Conservation (phyloP, 768 basidiomycete genomes). For the Coprinopsis cinerea region DNA sequence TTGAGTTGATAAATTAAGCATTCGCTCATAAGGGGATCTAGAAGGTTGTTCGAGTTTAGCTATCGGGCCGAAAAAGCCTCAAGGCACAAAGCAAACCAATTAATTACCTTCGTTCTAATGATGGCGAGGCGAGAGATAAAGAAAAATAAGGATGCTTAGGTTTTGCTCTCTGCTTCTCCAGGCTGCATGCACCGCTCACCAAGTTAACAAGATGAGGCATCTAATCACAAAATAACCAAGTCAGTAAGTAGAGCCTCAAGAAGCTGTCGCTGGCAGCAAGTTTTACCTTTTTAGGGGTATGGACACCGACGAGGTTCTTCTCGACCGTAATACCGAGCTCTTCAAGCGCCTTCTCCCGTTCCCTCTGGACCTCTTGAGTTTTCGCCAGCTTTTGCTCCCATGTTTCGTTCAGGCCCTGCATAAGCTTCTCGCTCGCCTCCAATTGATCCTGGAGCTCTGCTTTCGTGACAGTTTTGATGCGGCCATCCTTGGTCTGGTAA, state of each 20-base stretch:
- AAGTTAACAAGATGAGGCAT: slow-evolving; percentile 93
- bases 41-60: slow-evolving; percentile 11
- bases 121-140: slow-evolving; percentile 3
- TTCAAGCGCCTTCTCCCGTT: slow-evolving; percentile 95
- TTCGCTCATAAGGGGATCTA: slow-evolving; percentile 96
- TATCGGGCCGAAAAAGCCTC: slow-evolving; percentile 9
- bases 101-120: slow-evolving; percentile 38
- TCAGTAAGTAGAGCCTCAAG: slow-evolving; percentile 12
- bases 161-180: slow-evolving; percentile 6
- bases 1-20: slow-evolving; percentile 92
- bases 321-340: slow-evolving; percentile 97
- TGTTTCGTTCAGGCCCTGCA: slow-evolving; percentile 89
- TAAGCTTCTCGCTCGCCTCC: slow-evolving; percentile 90
- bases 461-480: slow-evolving; percentile 92
- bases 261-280: slow-evolving; percentile 13
- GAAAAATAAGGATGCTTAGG: slow-evolving; percentile 6
- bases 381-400: slow-evolving; percentile 93
- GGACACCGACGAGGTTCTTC: slow-evolving; percentile 93
- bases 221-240: slow-evolving; percentile 33
- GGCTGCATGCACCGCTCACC: slow-evolving; percentile 48
- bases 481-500: slow-evolving; percentile 89
- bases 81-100: slow-evolving; percentile 47
- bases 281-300: slow-evolving; percentile 93
- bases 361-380: slow-evolving; percentile 93
- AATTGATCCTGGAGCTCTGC: slow-evolving; percentile 97